Evolutionary conservation across 495 filamentous ascomycete genomes (phyloP).

Genomic region (Trichoderma orchidacearum): DNA sequence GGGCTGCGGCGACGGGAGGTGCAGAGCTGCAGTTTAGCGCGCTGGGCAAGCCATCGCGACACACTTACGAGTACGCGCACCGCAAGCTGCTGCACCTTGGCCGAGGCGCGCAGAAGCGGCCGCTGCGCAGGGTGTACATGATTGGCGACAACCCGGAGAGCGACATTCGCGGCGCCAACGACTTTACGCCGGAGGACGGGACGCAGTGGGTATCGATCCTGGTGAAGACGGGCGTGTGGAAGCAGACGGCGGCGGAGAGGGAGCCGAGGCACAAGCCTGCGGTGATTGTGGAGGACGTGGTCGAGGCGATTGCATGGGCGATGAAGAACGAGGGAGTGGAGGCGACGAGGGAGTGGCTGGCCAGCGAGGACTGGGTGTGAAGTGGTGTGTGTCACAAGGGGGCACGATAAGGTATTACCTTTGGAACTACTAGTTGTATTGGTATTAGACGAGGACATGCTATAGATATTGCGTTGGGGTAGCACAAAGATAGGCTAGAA

Average conservation of each 20-base stretch:
- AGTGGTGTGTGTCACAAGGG: too few species aligned
- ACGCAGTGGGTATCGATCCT: constrained; percentile 71
- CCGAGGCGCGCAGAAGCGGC: constrained; percentile 8
- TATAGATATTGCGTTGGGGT: too few species aligned
- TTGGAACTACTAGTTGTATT: too few species aligned
- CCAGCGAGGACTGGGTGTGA: background rate
- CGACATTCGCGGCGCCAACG: constrained; percentile 85
- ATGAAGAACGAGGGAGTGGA: constrained; percentile 24
- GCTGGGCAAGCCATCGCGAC: constrained; percentile 72
- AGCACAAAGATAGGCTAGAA: too few species aligned
- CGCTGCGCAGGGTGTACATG: constrained; percentile 72
- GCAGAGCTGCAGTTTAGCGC: constrained; percentile 44
- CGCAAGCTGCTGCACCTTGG: constrained; percentile 46
- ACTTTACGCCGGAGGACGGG: constrained; percentile 46
- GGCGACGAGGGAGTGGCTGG: constrained; percentile 7
- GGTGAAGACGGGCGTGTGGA: constrained; percentile 74
- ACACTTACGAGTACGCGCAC: constrained; percentile 69
- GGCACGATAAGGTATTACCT: too few species aligned
- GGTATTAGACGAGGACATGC: too few species aligned
- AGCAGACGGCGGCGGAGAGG: constrained; percentile 44
- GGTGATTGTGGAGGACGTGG: constrained; percentile 50
- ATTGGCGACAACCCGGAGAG: constrained; percentile 93
- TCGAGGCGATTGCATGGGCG: constrained; percentile 27
- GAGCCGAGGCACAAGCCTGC: constrained; percentile 58
- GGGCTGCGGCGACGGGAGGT: constrained; percentile 57